Evolutionary conservation across 768 basidiomycete genomes (phyloP).

Genomic region (Botryobasidium botryosum): DNA sequence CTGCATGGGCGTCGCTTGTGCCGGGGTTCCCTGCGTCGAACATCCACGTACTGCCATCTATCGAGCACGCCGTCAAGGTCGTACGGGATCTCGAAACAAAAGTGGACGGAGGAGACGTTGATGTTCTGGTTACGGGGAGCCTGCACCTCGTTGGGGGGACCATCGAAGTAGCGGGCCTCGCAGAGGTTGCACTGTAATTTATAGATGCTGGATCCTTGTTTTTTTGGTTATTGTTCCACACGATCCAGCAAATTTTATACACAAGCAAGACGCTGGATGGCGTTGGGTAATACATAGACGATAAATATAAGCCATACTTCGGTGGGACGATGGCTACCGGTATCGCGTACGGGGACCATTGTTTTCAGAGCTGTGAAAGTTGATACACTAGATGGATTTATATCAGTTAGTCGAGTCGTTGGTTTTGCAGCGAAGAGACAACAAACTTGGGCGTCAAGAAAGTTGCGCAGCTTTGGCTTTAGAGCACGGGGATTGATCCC

Average conservation of each 20-base stretch:
- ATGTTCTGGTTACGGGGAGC: slow-evolving; percentile 83
- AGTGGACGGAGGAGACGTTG: slow-evolving; percentile 14
- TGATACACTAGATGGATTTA: slow-evolving; percentile 29
- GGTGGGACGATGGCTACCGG: neutral
- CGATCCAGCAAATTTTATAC: neutral
- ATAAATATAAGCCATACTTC: too few species aligned
- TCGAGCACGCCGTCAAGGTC: slow-evolving; percentile 71
- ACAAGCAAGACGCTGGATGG: neutral
- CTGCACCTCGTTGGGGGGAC: slow-evolving; percentile 87
- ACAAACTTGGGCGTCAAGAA: slow-evolving; percentile 40
- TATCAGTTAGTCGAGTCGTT: neutral
- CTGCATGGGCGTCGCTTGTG: slow-evolving; percentile 50
- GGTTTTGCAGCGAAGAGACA: neutral
- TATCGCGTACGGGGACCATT: too few species aligned
- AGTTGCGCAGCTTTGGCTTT: slow-evolving; percentile 27
- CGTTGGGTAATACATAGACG: too few species aligned
- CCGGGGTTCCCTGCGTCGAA: slow-evolving; percentile 41
- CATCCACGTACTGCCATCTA: slow-evolving; percentile 68
- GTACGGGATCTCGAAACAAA: slow-evolving; percentile 28
- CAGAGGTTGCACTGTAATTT: slow-evolving; percentile 37
- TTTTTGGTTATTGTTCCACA: neutral
- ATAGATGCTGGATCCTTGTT: neutral
- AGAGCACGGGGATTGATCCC: slow-evolving; percentile 21
- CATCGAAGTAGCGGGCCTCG: slow-evolving; percentile 75
- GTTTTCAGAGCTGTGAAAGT: too few species aligned